A percentile compares a stretch with the other conserved stretches of the same genome.
phyloP scores from a whole-genome alignment of 2,329 filamentous ascomycete genomes.

The Hymenoscyphus fraxineus region DNA sequence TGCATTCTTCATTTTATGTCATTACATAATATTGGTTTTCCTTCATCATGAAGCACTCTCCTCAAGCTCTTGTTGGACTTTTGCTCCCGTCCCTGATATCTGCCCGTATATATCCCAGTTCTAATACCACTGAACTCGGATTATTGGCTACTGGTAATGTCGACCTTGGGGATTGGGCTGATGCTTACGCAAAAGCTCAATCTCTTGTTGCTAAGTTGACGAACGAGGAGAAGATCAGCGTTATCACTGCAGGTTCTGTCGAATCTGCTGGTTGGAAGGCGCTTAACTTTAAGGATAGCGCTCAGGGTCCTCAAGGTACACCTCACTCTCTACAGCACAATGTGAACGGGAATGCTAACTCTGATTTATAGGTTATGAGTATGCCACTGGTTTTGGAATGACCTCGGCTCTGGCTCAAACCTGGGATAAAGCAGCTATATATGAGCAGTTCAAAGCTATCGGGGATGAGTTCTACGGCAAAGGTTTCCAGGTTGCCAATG shows the following conservation, averaged over 20 bases:
- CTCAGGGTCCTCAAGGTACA: constrained; percentile 16
- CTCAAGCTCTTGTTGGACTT: not conserved
- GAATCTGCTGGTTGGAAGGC: constrained; percentile 21
- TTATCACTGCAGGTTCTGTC: constrained; percentile 33
- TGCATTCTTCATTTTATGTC: not conserved
- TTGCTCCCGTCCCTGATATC: not conserved
- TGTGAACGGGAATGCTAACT: not conserved
- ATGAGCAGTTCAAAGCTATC: constrained; percentile 18
- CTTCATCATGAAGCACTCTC: constrained; percentile 1
- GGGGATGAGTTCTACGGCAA: constrained; percentile 21
- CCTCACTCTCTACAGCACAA: not conserved
- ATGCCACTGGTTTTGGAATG: constrained; percentile 18
- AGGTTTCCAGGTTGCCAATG: constrained; percentile 16
- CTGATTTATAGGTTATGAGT: constrained; percentile 14
- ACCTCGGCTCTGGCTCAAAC: constrained; percentile 16
- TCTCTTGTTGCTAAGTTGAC: constrained; percentile 39
- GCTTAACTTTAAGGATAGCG: constrained; percentile 16
- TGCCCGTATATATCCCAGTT: not conserved
- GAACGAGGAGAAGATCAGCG: constrained; percentile 41
- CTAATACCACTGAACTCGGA: not conserved
- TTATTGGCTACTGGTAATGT: constrained; percentile 11
- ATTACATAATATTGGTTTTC: not conserved
- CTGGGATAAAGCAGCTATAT: constrained; percentile 19
- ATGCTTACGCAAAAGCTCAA: constrained; percentile 37
- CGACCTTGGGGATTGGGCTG: constrained; percentile 35